A percentile compares a stretch with the other conserved stretches of the same genome.
These are phyloP conservation scores for Colletotrichum sp. DNA, from an alignment of 2,329 filamentous ascomycete species.

Conservation along the genomic window DNA sequence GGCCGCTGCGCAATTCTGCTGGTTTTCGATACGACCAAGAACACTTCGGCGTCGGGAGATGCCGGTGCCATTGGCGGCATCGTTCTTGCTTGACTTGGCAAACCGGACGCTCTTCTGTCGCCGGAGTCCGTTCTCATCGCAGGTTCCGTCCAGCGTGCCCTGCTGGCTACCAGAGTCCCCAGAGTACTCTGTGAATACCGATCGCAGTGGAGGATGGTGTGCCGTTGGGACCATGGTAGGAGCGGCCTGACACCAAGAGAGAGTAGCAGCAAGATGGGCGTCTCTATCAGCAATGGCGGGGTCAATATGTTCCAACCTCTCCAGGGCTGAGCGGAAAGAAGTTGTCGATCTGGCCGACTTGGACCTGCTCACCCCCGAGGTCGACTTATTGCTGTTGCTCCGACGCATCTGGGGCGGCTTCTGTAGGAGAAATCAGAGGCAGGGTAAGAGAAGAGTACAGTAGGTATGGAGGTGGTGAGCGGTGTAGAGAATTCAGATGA, in stretches of 20 bases:
- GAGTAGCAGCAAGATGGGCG: slow-evolving; percentile 65
- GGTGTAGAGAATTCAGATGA: slow-evolving; percentile 20
- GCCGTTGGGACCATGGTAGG: slow-evolving; percentile 43
- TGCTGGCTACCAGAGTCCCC: background rate
- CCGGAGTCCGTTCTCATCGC: slow-evolving; percentile 28
- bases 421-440: background rate
- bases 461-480: slow-evolving; percentile 8
- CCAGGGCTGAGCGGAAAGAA: slow-evolving; percentile 47
- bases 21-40: background rate
- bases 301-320: slow-evolving; percentile 51
- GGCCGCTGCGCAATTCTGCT: background rate
- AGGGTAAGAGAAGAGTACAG: background rate
- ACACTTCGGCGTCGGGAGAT: background rate
- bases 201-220: slow-evolving; percentile 34
- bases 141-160: background rate
- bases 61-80: background rate
- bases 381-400: slow-evolving; percentile 52
- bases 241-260: slow-evolving; percentile 60
- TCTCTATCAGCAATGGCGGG: slow-evolving; percentile 58
- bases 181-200: background rate
- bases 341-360: slow-evolving; percentile 51
- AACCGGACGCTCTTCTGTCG: slow-evolving; percentile 64
- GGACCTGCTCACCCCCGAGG: slow-evolving; percentile 50
- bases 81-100: slow-evolving; percentile 30
- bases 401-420: slow-evolving; percentile 46